Evolutionary conservation across 139 green algal species (phyloP).

Genomic region (Bryopsis sp.): DNA sequence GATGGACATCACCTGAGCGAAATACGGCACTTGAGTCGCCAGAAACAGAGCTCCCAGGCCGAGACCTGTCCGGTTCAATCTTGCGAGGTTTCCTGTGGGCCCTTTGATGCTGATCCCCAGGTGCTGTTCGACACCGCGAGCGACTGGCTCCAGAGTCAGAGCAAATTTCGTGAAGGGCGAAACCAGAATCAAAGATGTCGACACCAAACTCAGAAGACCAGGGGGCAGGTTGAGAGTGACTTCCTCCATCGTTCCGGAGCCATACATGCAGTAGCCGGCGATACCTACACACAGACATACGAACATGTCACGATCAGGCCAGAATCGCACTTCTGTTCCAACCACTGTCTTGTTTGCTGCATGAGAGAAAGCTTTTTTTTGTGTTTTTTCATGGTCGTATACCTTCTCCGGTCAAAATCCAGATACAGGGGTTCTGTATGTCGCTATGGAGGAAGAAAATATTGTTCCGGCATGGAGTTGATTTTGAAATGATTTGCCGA

Average conservation of each 20-base stretch:
- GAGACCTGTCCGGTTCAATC: conserved; percentile 23
- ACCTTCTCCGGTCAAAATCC: too few species aligned
- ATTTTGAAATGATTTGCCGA: conserved; percentile 12
- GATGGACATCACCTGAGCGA: conserved; percentile 34
- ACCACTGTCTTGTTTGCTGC: too few species aligned
- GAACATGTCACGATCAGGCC: too few species aligned
- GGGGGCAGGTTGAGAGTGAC: conserved; percentile 49
- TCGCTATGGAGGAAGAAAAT: too few species aligned
- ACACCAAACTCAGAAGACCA: conserved; percentile 27
- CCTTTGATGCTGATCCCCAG: conserved; percentile 24
- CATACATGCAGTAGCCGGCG: conserved; percentile 50
- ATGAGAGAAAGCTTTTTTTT: too few species aligned
- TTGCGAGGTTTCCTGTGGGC: conserved; percentile 22
- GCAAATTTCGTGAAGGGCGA: conserved; percentile 59
- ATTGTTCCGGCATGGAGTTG: too few species aligned
- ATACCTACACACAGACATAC: background rate
- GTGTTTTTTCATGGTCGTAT: too few species aligned
- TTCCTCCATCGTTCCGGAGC: conserved; percentile 33
- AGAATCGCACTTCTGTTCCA: too few species aligned
- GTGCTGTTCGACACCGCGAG: conserved; percentile 23
- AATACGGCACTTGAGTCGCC: conserved; percentile 26
- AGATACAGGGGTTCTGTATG: too few species aligned
- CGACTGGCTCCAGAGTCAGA: conserved; percentile 58
- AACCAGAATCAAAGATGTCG: conserved; percentile 24
- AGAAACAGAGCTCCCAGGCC: conserved; percentile 20